A percentile compares a stretch with the other conserved stretches of the same genome.
These are phyloP conservation scores for Coemansia sp. DNA, from an alignment of 192 early-diverging fungal genomes.

Conservation along the genomic window DNA sequence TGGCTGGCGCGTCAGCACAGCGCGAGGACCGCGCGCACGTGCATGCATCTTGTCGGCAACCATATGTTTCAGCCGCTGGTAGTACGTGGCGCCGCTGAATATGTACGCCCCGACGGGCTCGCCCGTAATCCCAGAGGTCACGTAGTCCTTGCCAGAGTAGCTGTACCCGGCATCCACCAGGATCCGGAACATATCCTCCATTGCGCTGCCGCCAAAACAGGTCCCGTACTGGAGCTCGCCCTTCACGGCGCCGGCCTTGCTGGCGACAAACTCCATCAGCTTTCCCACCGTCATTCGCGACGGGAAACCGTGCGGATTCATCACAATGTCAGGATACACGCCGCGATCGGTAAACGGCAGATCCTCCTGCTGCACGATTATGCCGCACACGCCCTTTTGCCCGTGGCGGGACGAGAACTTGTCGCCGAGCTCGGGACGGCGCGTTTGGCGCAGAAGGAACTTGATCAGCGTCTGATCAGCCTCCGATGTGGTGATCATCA, in stretches of 20 bases:
- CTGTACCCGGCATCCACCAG: constrained; percentile 91
- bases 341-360: constrained; percentile 95
- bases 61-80: constrained; percentile 99
- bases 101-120: constrained; percentile 94
- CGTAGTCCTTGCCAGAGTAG: constrained; percentile 96
- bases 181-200: constrained; percentile 95
- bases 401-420: constrained; percentile 98
- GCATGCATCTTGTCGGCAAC: constrained; percentile 99
- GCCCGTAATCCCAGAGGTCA: constrained; percentile 88
- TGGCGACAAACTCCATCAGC: constrained; percentile 96
- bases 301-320: constrained; percentile 99
- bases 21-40: constrained; percentile 86
- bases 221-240: constrained; percentile 96
- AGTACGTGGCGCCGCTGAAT: constrained; percentile 95
- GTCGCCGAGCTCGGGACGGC: constrained; percentile 94
- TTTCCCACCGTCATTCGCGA: constrained; percentile 99
- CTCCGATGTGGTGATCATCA: constrained; percentile 89
- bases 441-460: constrained; percentile 86
- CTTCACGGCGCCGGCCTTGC: constrained; percentile 92
- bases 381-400: constrained; percentile 96
- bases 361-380: constrained; percentile 96
- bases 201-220: constrained; percentile 90
- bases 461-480: constrained; percentile 92
- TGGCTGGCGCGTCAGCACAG: constrained; percentile 90
- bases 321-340: constrained; percentile 93